These are phyloP conservation scores for Fusarium sambucinum DNA, from an alignment of 2,329 filamentous ascomycete species.

Conservation along the genomic window DNA sequence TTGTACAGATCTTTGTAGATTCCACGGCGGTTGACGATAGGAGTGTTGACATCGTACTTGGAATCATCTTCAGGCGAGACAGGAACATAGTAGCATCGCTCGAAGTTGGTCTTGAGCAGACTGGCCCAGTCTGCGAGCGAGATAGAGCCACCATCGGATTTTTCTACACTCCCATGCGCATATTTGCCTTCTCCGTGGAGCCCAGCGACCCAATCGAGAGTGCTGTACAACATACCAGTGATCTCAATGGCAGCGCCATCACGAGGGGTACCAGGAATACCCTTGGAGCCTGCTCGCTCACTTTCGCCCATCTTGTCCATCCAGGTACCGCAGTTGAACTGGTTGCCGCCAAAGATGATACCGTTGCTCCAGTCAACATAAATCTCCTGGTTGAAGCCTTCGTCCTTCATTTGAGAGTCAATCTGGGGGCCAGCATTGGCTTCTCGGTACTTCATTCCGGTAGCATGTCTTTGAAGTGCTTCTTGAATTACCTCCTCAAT, in stretches of 20 bases:
- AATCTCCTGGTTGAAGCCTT: constrained; percentile 93
- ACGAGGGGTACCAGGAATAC: constrained; percentile 93
- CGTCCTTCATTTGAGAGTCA: constrained; percentile 91
- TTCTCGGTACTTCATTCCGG: constrained; percentile 91
- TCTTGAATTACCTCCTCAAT: constrained; percentile 94
- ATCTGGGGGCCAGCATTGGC: constrained; percentile 91
- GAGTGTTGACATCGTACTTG: constrained; percentile 82
- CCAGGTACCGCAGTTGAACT: constrained; percentile 97
- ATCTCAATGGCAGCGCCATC: constrained; percentile 97
- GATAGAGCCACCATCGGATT: constrained; percentile 69
- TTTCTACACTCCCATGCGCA: constrained; percentile 78
- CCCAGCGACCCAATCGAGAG: constrained; percentile 80
- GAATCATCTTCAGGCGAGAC: constrained; percentile 74
- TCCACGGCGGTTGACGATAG: constrained; percentile 86
- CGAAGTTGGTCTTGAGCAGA: constrained; percentile 86
- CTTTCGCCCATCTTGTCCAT: constrained; percentile 99
- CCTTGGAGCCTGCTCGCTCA: constrained; percentile 88
- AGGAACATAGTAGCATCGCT: constrained; percentile 91
- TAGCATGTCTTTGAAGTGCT: constrained; percentile 89
- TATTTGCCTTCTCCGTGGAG: constrained; percentile 78
- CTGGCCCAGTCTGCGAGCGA: constrained; percentile 83
- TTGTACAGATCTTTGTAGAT: constrained; percentile 98
- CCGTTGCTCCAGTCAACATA: constrained; percentile 91
- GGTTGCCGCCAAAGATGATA: constrained; percentile 93
- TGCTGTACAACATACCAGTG: constrained; percentile 91